Percentiles rank a stretch among this genome's conserved stretches.
Evolutionary conservation across 2,329 filamentous ascomycete species (phyloP).

Genomic region (Ceratocystis variospora): DNA sequence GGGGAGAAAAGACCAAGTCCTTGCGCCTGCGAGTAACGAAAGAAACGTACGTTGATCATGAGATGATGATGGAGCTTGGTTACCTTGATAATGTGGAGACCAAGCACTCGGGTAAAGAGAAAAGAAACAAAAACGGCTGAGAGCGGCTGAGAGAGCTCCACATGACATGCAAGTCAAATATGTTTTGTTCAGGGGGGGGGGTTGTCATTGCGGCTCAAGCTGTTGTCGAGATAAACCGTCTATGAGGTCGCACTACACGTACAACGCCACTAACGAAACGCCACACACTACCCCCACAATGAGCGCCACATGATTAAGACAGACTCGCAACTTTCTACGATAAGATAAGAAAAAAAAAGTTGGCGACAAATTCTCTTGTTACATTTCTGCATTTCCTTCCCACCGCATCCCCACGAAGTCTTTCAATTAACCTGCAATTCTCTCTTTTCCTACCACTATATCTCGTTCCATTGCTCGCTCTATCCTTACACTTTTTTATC

Average conservation of each 20-base stretch:
- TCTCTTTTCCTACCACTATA: conserved; percentile 4
- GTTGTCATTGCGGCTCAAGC: background rate
- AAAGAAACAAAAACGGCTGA: background rate
- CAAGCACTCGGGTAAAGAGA: background rate
- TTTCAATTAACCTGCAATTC: no score
- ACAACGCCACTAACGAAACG: no score
- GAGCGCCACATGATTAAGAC: background rate
- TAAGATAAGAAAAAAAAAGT: conserved; percentile 21
- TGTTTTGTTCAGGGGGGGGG: background rate
- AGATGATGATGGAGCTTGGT: background rate
- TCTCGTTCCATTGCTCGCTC: background rate
- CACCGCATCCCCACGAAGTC: no score
- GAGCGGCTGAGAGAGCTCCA: background rate
- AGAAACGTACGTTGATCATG: conserved; percentile 15
- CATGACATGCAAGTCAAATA: background rate
- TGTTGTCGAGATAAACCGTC: background rate
- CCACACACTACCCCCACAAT: background rate
- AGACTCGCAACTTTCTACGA: conserved; percentile 10
- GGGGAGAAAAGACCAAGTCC: background rate
- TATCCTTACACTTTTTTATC: background rate
- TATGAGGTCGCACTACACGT: background rate
- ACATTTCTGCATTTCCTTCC: background rate
- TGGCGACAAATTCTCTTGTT: conserved; percentile 8
- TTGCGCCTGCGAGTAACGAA: background rate
- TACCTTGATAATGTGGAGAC: background rate